Base-by-base conservation (phyloP, 2,329 filamentous ascomycete species). In the Peltaster fructicola region DNA sequence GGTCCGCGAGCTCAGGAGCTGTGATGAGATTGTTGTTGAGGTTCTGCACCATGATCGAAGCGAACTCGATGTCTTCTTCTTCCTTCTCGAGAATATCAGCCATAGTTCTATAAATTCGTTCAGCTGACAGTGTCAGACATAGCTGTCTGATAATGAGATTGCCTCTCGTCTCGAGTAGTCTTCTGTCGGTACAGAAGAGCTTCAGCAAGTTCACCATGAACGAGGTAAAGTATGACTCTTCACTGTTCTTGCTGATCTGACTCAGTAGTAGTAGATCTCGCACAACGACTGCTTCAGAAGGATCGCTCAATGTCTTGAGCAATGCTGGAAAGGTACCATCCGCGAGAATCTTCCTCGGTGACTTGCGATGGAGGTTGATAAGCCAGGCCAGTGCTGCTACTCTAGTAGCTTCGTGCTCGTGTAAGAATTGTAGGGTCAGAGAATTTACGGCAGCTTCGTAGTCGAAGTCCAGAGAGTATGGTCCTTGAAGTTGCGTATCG, bases 41-140 rank as follows among this genome's bases (percentile, higher is more conserved):
- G 43, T 95, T 95, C 50, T 98, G 88, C 15, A 98, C 82, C 88
- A 98, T 98, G 41, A 98, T 95, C 47, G 85, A 93, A 9, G 88
- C 85, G 52, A 98, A 98, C 48, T 98, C 90, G 20, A 98, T 71
- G 47, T 98, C 88, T 53, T 65, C 57, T 37, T 95, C 88, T 50
- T 98, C 88, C 45, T 84, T 91, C 50, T 95, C 88, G 17, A 29
- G 77, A 39, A 88, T 93, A 41, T 98, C 88, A 14, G 88, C 90
- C 35, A 98, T 62, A 3, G 82, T 95, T 15, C 88, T 72, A 45
- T 95, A 98, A 30, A 98, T 98, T 22, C 84, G 70, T 49, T 98
- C 88, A 0, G 88, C 78, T 36, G 84, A 93, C 14, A 98, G 61
- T 31, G 79, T 92, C 31, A 91, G 68, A 48, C 85, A 98, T 14